Conservation (phyloP, 805 yeast genomes). For the Saccharomycopsis lassenensis region DNA sequence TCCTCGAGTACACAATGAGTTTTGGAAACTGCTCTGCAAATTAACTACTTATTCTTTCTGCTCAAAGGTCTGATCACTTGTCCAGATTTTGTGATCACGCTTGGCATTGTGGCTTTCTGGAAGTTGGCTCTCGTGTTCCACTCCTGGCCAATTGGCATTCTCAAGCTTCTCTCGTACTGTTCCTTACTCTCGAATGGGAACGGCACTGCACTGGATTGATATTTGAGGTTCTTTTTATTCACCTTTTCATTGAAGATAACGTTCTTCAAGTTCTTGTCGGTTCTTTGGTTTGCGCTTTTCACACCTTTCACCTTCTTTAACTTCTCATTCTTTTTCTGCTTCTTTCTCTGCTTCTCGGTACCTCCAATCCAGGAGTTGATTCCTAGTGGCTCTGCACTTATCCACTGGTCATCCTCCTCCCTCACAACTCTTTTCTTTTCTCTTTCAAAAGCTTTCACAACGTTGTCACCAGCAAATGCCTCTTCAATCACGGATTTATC, state of each 20-base stretch:
- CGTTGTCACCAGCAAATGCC: constrained; percentile 98
- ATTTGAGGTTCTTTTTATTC: constrained; percentile 76
- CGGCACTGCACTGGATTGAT: constrained; percentile 84
- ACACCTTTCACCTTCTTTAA: constrained; percentile 71
- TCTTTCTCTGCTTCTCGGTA: constrained; percentile 27
- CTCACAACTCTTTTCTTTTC: constrained; percentile 59
- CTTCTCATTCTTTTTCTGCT: constrained; percentile 44
- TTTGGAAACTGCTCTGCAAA: background rate
- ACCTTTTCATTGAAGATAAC: constrained; percentile 85
- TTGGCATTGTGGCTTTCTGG: constrained; percentile 82
- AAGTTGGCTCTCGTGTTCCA: constrained; percentile 87
- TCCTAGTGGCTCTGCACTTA: constrained; percentile 83
- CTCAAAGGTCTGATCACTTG: constrained; percentile 83
- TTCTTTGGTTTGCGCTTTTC: constrained; percentile 56
- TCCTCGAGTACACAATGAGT: no score
- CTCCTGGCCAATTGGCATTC: constrained; percentile 96
- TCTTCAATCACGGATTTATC: constrained; percentile 72
- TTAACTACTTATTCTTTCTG: constrained; percentile 5
- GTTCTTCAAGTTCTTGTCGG: constrained; percentile 62
- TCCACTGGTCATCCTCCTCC: constrained; percentile 81
- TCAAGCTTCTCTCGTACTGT: constrained; percentile 86
- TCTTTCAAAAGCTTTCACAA: constrained; percentile 59
- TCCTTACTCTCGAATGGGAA: constrained; percentile 89
- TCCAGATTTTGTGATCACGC: constrained; percentile 79
- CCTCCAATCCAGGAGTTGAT: constrained; percentile 98